A percentile compares a stretch with the other conserved stretches of the same genome.
Conservation (phyloP, 2,329 filamentous ascomycete species). For the Dryadomyces sulphureus region DNA sequence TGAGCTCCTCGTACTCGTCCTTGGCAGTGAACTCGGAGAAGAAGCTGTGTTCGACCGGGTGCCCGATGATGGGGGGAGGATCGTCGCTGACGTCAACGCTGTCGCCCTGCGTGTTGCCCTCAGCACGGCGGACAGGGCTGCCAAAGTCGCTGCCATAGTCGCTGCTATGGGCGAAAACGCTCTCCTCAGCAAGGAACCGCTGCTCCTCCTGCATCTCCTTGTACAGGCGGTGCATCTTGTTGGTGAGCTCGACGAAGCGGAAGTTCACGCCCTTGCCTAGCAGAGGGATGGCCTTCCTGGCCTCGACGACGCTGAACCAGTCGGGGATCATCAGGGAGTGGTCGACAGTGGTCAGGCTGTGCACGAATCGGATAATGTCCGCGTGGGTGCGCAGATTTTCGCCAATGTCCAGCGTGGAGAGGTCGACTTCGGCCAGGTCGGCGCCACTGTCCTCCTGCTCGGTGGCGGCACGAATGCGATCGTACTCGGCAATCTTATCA, state of each 20-base stretch:
- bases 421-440: not conserved
- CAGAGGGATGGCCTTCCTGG: not conserved
- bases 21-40: not conserved
- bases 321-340: not conserved
- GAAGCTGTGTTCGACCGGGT: not conserved
- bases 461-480: too few species aligned
- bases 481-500: not conserved
- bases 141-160: too few species aligned
- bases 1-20: not conserved
- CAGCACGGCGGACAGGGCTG: too few species aligned
- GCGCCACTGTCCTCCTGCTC: not conserved
- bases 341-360: not conserved
- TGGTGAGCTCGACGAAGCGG: slow-evolving; percentile 3
- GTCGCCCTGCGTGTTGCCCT: too few species aligned
- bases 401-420: not conserved
- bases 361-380: not conserved
- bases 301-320: slow-evolving; percentile 1
- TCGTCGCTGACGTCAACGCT: too few species aligned
- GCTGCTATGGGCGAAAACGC: too few species aligned
- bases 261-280: not conserved
- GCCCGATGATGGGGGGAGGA: too few species aligned
- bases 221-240: slow-evolving; percentile 1
- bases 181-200: too few species aligned
- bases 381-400: not conserved
- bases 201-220: not conserved